Evolutionary conservation across 345 rosid species (phyloP), one percentile per base, ranked within the genome.

Genomic region (Syzygium oleosum): DNA sequence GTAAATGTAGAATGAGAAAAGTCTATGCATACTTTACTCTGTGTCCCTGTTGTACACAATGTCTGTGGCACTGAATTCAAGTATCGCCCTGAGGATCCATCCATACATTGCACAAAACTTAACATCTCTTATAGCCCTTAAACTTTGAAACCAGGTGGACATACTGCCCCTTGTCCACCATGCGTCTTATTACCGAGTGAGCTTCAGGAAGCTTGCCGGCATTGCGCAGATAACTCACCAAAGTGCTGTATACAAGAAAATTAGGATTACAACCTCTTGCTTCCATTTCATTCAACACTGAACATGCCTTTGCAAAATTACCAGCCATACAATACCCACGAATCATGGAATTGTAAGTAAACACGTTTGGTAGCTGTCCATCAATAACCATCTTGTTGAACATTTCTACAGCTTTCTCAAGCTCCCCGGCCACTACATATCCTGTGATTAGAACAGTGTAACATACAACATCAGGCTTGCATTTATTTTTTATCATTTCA

Each of bases 361-460:
- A 95, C 19, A 91, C 98, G 68, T 97, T 97, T 34, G 99, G 99
- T 77, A 96, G 93, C 85, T 91, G 93, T 77, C 99, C 98, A 85
- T 86, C 90, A 22, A 34, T 49, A 25, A 89, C 92, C 99, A 96
- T 97, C 87, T 93, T 97, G 78, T 90, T 88, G 88, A 96, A 94
- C 92, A 94, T 87, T 87, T 85, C 94, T 89, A 89, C 89, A 27
- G 99, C 99, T 88, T 92, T 96, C 88, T 96, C 97, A 29, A 94
- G 92, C 90, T 94, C 92, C 78, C 98, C 93, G 0, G 92, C 94
- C 85, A 90, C 94, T 78, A 95, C 87, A 84, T 93, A 95, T 86
- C 98, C 95, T 11, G 98, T 96, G 90, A 97, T 94, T 93, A 96
- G 93, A 83, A 95, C 98, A 1, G 99, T 97, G 90, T 94, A 97